Evolutionary conservation across 352 stramenopile genomes (phyloP), one percentile per base, ranked within the genome.

Genomic region (Globisporangium acanthophoron): DNA sequence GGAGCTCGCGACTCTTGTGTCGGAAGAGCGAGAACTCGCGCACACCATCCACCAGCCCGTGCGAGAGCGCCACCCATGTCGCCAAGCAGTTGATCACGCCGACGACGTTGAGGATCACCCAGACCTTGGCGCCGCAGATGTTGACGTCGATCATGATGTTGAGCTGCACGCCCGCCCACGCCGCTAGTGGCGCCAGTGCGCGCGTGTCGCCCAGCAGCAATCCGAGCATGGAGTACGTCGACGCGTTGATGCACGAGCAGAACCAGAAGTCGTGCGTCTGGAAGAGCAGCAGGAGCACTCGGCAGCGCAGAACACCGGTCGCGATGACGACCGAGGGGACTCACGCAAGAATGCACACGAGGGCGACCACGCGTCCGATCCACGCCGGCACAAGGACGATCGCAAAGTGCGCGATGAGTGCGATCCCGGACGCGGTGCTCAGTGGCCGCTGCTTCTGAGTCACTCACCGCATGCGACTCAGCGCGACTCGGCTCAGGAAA

Each of bases 111-210:
- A 61, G n/a, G 4, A 55, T 39, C 46, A 15, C 20, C 46, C 46
- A 49, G 12, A 41, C 9, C 11, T 37, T 39, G 18, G 50, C 47
- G 16, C 21, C 35, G n/a, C 46, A 37, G 46, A 58, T 62, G n/a
- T 41, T 52, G 9, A 39, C 48, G 37, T 55, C 46, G 20, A 61
- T 54, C 46, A 54, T 27, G 21, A 61, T 43, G 37, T 61, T 61
- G 18, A 49, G 18, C 27, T 61, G 47, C 13, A 56, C 18, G 11
- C 39, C 56, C 0, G 56, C 27, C 37, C 47, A 61, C 8, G 37
- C 37, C n/a, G 24, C 47, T 7, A 61, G 24, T 6, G 15, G 9
- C 5, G n/a, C 37, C 4, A 56, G n/a, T 0, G 37, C 29, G 4
- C 56, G 13, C 6, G 20, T 8, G 33, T 52, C 40, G 4, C n/a